Evolutionary conservation across 1,284 basidiomycete species (phyloP), one percentile per base, ranked within the genome.

Genomic region (Sporisorium graminicola): DNA sequence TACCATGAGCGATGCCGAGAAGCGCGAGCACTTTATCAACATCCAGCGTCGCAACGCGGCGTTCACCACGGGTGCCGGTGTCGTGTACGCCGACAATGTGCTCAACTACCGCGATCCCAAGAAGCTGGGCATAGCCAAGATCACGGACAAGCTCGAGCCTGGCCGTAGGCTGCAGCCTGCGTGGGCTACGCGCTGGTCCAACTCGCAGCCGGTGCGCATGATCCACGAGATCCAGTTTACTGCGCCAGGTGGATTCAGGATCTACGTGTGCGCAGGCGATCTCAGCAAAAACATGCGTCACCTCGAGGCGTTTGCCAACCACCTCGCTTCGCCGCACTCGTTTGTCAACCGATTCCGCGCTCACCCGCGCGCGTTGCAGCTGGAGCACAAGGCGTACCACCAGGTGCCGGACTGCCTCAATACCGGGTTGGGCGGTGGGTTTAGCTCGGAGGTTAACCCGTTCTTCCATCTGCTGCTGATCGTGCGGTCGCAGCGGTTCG

Each of bases 191-290:
- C 89, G 91, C 46, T 91, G 89, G 4, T 90, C 91, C 18, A 91
- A 92, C 82, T 87, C 86, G 2, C 88, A 89, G 33, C 90, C 90
- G 2, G 86, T 89, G 54, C 89, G 93, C 64, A 87, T 94, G 33
- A 92, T 93, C 58, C 90, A 92, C 74, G 82, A 91, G 47, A 86
- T 92, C 44, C 90, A 90, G 4, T 88, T 91, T 13, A 90, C 93
- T 76, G 88, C 88, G 10, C 81, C 81, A 3, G 81, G 81, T 46
- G 90, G 91, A n/a, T 93, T 92, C 88, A 91, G 92, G 78, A 61
- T 93, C 33, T 86, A 93, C 50, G 86, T 92, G 14, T 93, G 93
- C 83, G 86, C 88, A 0, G 92, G 92, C 9, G 87, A 90, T 66
- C 84, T 89, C 8, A 86, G 52, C 46, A 52, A 61, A 46, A 82